Evolutionary conservation across 1,139 yeast genomes (phyloP).

Genomic region (Yamadazyma mexicana): DNA sequence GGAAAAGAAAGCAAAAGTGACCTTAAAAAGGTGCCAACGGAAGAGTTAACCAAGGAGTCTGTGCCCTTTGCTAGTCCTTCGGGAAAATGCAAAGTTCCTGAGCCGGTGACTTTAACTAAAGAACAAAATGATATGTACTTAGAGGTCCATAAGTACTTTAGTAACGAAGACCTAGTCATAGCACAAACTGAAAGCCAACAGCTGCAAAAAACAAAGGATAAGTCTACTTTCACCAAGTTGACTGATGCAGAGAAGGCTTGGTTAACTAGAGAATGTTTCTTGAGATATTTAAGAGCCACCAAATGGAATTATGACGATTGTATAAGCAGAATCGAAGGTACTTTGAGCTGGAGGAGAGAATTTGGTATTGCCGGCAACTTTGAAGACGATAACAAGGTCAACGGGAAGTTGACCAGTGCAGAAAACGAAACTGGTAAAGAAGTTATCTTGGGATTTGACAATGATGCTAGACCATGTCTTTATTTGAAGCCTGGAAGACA

Average conservation of each 20-base stretch:
- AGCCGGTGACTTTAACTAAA: constrained; percentile 43
- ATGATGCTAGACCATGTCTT: constrained; percentile 48
- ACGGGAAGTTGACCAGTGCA: constrained; percentile 28
- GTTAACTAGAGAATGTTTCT: constrained; percentile 50
- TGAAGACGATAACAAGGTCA: constrained; percentile 35
- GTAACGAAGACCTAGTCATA: constrained; percentile 39
- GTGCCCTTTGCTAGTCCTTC: constrained; percentile 59
- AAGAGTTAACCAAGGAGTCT: constrained; percentile 20
- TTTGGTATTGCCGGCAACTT: constrained; percentile 38
- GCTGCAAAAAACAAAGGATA: constrained; percentile 20
- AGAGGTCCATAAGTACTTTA: constrained; percentile 60
- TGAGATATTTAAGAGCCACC: constrained; percentile 48
- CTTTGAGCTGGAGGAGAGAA: constrained; percentile 50
- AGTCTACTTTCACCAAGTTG: constrained; percentile 19
- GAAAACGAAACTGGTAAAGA: constrained; percentile 52
- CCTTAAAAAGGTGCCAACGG: constrained; percentile 7
- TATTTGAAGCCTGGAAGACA: constrained; percentile 52
- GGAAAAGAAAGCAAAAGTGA: constrained; percentile 15
- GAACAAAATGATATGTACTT: constrained; percentile 61
- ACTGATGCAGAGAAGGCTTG: constrained; percentile 40
- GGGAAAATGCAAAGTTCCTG: constrained; percentile 49
- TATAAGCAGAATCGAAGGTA: constrained; percentile 40
- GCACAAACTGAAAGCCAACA: constrained; percentile 42
- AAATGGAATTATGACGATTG: constrained; percentile 45
- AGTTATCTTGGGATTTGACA: constrained; percentile 47